A percentile compares a stretch with the other conserved stretches of the same genome.
These are phyloP conservation scores for Ophiostoma australiae DNA, from an alignment of 2,329 filamentous ascomycete species.

Conservation along the genomic window DNA sequence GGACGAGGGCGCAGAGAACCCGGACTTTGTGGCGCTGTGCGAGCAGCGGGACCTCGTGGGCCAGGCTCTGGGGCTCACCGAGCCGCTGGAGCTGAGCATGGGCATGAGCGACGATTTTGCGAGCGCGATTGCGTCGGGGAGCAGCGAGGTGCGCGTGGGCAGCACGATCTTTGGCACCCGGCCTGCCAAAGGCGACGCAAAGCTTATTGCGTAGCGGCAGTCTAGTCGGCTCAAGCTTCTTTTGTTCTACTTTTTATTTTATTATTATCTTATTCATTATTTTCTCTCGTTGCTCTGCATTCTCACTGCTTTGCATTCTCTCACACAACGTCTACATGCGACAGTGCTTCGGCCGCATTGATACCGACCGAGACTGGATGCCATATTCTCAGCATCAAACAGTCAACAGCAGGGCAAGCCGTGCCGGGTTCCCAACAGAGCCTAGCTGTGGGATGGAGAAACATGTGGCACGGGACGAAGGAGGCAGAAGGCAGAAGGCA, in stretches of 20 bases:
- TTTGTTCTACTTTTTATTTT: background rate
- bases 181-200: slow-evolving; percentile 73
- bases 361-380: background rate
- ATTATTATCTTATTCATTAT: background rate
- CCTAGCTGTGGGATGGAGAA: background rate
- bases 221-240: background rate
- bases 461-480: background rate
- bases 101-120: slow-evolving; percentile 98
- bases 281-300: too few species aligned
- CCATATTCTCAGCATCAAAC: background rate
- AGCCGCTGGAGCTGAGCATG: slow-evolving; percentile 85
- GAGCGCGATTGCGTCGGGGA: slow-evolving; percentile 76
- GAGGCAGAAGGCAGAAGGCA: background rate
- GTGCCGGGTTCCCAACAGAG: background rate
- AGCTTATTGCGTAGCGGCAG: slow-evolving; percentile 49
- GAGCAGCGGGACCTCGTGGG: slow-evolving; percentile 67
- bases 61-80: slow-evolving; percentile 38
- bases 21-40: slow-evolving; percentile 71
- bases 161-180: slow-evolving; percentile 90
- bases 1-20: slow-evolving; percentile 77
- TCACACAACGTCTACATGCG: too few species aligned
- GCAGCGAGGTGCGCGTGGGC: slow-evolving; percentile 83
- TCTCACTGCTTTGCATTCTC: too few species aligned
- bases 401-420: background rate
- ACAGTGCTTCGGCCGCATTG: background rate